Base-by-base conservation (phyloP, 345 rosid genomes). In the Rhodomyrtus tomentosa region DNA sequence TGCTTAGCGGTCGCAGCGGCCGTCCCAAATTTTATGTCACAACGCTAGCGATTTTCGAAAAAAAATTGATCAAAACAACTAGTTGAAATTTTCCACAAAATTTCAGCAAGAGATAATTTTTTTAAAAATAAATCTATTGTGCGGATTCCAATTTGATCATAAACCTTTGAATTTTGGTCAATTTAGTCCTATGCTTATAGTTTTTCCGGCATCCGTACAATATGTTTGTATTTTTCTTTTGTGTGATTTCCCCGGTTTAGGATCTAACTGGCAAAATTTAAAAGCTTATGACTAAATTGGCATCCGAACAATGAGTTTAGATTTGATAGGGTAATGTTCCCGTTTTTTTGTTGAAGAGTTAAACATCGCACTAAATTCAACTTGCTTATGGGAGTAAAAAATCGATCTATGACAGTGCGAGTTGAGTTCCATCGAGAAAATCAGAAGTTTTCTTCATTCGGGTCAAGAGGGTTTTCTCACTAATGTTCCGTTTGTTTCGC, bases 11-110 rank as follows among this genome's bases (percentile, higher is more conserved):
- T 0, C 0, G 1, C 1, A 15, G 4, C 0, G 1, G 0, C 5
- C 10, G 0, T 29, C 0, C 16, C 29, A 7, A 2, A 0, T 7
- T 1, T 1, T 22, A 29, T 15, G 10, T 59, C 1, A 14, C 18
- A 16, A 27, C 1, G 0, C 32, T 1, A 15, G 3, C 0, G 0
- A 29, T 59, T 59, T 3, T 1, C 0, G 1, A 29, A 0, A 29
- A 29, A 59, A 59, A 29, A 29, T 59, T 59, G 0, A 59, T 7
- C 2, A 29, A 0, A 32, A 62, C 0, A 0, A 16, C 0, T 36
- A 36, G 36, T 36, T 36, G 0, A 0, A 32, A 36, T 68, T 36
- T 36, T 13, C 1, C 38, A 11, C 3, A 68, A 68, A 68, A 3
- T 4, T 36, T 36, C 10, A 20, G 6, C 45, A 68, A 2, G 24